Evolutionary conservation across 495 filamentous ascomycete species (phyloP).

Genomic region (Penicillium atrosanguineum): DNA sequence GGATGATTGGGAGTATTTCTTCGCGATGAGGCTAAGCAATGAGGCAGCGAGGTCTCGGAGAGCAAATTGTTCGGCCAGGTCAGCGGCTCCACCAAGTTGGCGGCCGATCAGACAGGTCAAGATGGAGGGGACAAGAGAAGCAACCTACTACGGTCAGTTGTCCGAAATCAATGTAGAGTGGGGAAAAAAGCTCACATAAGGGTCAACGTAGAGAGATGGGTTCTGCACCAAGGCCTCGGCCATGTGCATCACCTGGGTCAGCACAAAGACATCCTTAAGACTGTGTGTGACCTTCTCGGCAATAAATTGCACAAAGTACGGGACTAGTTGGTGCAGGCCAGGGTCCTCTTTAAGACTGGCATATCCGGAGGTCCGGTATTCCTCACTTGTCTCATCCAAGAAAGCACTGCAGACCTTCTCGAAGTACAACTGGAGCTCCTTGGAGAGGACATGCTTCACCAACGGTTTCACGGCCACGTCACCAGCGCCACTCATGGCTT

Average conservation of each 20-base stretch:
- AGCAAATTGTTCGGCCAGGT: conserved; percentile 63
- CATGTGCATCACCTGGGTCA: conserved; percentile 88
- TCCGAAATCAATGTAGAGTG: background rate
- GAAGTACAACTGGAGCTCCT: conserved; percentile 96
- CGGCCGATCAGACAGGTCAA: conserved; percentile 89
- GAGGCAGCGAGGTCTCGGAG: conserved; percentile 83
- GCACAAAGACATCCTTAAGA: conserved; percentile 78
- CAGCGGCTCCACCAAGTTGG: conserved; percentile 61
- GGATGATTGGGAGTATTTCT: conserved; percentile 71
- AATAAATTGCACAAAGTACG: conserved; percentile 94
- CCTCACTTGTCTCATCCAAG: conserved; percentile 77
- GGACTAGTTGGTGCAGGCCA: conserved; percentile 88
- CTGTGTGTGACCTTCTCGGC: conserved; percentile 91
- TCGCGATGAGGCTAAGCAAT: conserved; percentile 68
- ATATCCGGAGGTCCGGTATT: conserved; percentile 80
- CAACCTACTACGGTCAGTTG: conserved; percentile 39
- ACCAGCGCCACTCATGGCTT: conserved; percentile 78
- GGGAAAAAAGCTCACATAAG: conserved; percentile 60
- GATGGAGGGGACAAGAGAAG: conserved; percentile 81
- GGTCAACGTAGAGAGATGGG: conserved; percentile 75
- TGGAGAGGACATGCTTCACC: conserved; percentile 92
- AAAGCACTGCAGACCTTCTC: conserved; percentile 86
- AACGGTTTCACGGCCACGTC: conserved; percentile 80
- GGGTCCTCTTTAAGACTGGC: conserved; percentile 81
- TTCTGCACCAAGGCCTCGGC: conserved; percentile 81